Evolutionary conservation across 352 stramenopile genomes (phyloP).

Genomic region (Saprolegnia diclina): DNA sequence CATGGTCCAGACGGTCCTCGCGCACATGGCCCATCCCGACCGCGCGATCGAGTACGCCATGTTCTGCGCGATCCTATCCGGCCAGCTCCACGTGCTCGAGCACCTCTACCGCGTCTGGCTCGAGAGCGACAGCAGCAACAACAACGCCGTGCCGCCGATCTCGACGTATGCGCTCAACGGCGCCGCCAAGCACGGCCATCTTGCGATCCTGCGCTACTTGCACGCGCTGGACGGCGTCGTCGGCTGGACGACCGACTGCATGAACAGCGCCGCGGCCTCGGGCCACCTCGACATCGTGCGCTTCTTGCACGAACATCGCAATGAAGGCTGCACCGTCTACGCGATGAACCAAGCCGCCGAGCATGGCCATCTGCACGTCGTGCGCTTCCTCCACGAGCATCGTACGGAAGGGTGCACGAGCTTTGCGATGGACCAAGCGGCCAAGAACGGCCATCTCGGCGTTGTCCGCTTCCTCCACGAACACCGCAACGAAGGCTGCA

Average conservation of each 20-base stretch:
- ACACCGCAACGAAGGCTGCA: constrained; percentile 34
- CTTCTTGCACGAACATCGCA: constrained; percentile 22
- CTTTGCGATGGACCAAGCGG: constrained; percentile 34
- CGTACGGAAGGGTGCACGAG: constrained; percentile 33
- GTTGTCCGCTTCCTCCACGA: constrained; percentile 34
- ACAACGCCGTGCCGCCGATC: background rate
- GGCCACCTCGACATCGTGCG: constrained; percentile 20
- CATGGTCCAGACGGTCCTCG: constrained; percentile 16
- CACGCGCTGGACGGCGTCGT: background rate
- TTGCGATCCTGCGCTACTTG: constrained; percentile 5
- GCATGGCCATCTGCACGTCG: constrained; percentile 35
- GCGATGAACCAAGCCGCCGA: constrained; percentile 39
- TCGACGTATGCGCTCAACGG: constrained; percentile 27
- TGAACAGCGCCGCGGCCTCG: constrained; percentile 23
- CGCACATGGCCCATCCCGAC: constrained; percentile 7
- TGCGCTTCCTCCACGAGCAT: constrained; percentile 34
- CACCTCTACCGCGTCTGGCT: background rate
- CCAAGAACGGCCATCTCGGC: constrained; percentile 32
- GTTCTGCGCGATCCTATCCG: constrained; percentile 18
- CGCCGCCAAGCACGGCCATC: constrained; percentile 24
- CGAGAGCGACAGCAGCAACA: constrained; percentile 5
- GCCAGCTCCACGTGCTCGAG: constrained; percentile 20
- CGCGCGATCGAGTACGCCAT: constrained; percentile 23
- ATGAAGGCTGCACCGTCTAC: constrained; percentile 24
- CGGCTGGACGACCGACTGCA: constrained; percentile 23